Base-by-base conservation (phyloP, 352 stramenopile genomes). In the Phytopythium mirpurense region DNA sequence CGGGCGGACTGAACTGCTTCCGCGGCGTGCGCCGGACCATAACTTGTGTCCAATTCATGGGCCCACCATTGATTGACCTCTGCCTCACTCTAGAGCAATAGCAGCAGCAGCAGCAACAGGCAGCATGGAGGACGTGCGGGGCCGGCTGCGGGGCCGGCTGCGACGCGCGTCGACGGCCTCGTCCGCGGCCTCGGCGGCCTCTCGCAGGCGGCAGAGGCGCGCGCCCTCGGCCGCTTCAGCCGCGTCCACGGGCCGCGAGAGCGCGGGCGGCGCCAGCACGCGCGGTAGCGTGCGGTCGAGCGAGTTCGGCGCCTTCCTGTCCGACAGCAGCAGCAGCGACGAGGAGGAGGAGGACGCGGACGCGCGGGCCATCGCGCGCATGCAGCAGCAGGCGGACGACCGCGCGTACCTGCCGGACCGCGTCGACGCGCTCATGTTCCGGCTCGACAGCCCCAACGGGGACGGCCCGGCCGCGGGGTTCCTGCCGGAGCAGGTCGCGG, bases 351-450 rank as follows among this genome's bases (percentile, higher is more conserved):
- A 78, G 26, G 60, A 72, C 41, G 62, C 62, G 23, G 58, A 67
- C 11, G 60, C 54, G 14, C 36, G 58, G 8, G 55, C 37, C 0
- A 10, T 80, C 26, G 24, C 63, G 50, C 63, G 72, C 34, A 83
- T 83, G 72, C 69, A 80, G 59, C 58, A 67, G 48, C 68, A 83
- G 40, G 70, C 68, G 6, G 73, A 83, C 55, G 73, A 83, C 57
- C 65, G 72, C 56, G 48, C 52, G 32, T 79, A 73, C 59, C 51
- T 72, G 21, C 42, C 42, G 11, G 42, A n/a, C 34, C 14, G 34
- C 34, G 34, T 15, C 12, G 34, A 35, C 42, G 55, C 70, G 44
- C 63, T 61, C 51, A 52, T 56, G 31, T 68, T 78, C 56, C 59
- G 55, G 40, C 51, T 73, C 55, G 55, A 65, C 15, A 54, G 59